phyloP scores from a whole-genome alignment of 2,329 filamentous ascomycete species.

The Periconia digitata region DNA sequence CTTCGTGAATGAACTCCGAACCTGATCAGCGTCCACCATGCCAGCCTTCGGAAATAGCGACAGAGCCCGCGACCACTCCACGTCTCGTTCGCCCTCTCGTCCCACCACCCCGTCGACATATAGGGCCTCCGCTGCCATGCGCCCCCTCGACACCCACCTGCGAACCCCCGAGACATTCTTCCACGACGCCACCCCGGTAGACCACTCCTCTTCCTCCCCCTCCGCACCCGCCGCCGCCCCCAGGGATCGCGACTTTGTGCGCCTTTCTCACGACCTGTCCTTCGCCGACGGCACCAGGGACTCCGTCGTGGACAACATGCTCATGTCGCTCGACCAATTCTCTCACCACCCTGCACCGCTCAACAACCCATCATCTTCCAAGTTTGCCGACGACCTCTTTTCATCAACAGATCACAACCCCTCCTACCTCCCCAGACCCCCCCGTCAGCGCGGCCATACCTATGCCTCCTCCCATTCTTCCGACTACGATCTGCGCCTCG shows the following conservation, averaged over 20 bases:
- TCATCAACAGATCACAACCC: conserved; percentile 38
- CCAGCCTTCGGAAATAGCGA: conserved; percentile 18
- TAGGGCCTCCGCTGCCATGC: conserved; percentile 25
- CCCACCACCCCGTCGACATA: conserved; percentile 33
- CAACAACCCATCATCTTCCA: conserved; percentile 37
- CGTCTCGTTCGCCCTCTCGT: conserved; percentile 1
- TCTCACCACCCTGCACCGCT: conserved; percentile 10
- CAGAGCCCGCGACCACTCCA: conserved; percentile 19
- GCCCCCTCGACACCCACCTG: conserved; percentile 32
- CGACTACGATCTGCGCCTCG: conserved; percentile 51
- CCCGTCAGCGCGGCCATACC: conserved; percentile 59
- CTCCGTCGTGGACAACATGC: conserved; percentile 94
- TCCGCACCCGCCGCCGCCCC: conserved; percentile 8
- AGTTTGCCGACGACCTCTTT: conserved; percentile 45
- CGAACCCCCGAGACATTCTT: conserved; percentile 37
- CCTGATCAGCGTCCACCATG: conserved; percentile 18
- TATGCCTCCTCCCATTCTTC: conserved; percentile 63
- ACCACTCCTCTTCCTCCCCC: too few species aligned
- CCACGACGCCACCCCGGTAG: conserved; percentile 40
- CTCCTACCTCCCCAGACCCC: conserved; percentile 32
- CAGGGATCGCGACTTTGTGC: conserved; percentile 21
- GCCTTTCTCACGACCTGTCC: conserved; percentile 82
- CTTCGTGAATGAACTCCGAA: conserved; percentile 20
- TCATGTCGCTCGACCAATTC: conserved; percentile 75
- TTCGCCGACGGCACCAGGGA: conserved; percentile 79